phyloP scores from a whole-genome alignment of 257 asterid genomes.

The Jacaranda mimosifolia region DNA sequence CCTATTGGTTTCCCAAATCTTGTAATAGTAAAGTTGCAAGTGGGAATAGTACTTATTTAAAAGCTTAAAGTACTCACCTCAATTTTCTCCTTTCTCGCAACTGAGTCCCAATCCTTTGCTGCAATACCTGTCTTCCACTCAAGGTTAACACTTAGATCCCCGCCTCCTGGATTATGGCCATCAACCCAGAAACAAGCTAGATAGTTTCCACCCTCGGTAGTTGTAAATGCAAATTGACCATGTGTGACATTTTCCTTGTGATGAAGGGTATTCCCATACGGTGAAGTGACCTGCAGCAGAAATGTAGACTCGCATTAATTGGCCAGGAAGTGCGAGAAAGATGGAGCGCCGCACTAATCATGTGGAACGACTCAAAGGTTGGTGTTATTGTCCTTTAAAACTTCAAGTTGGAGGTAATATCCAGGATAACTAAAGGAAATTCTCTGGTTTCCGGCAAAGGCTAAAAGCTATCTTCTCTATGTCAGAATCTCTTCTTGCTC shows the following conservation, averaged over 20 bases:
- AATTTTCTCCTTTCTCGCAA: slow-evolving; percentile 86
- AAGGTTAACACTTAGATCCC: slow-evolving; percentile 71
- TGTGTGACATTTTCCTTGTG: slow-evolving; percentile 72
- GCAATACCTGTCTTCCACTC: slow-evolving; percentile 95
- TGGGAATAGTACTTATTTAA: not conserved
- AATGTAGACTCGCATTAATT: slow-evolving; percentile 26
- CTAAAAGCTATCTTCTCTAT: not conserved
- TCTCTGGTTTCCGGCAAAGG: not conserved
- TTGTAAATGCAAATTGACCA: slow-evolving; percentile 90
- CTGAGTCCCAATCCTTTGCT: slow-evolving; percentile 93
- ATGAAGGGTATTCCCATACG: slow-evolving; percentile 78
- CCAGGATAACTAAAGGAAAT: not conserved
- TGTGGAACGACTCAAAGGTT: not conserved
- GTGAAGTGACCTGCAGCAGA: slow-evolving; percentile 73
- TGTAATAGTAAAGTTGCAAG: slow-evolving; percentile 15
- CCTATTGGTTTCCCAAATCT: not conserved
- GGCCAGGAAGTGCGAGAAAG: slow-evolving; percentile 1
- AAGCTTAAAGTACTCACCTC: slow-evolving; percentile 60
- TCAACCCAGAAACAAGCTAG: slow-evolving; percentile 86
- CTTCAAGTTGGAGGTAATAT: not conserved
- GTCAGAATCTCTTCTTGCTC: slow-evolving; percentile 20
- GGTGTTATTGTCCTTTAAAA: not conserved
- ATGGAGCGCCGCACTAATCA: slow-evolving; percentile 11
- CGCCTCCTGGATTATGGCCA: slow-evolving; percentile 53
- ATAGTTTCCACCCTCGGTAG: slow-evolving; percentile 80